Conservation (phyloP, 2,329 filamentous ascomycete species). For the Phaeosphaeria sp. region DNA sequence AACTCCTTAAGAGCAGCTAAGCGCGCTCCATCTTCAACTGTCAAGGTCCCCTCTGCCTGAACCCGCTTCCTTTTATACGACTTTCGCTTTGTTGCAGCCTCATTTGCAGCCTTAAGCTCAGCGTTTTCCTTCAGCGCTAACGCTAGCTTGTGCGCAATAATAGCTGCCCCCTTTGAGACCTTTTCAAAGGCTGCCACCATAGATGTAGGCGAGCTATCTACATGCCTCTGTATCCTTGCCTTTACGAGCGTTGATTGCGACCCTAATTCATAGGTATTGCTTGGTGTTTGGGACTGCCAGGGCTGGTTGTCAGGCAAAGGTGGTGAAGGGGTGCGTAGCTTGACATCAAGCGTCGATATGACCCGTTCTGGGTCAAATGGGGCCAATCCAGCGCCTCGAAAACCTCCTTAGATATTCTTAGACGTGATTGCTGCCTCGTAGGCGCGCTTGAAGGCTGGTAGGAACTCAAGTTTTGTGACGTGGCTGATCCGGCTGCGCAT, state of each 20-base stretch:
- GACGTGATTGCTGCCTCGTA: too few species aligned
- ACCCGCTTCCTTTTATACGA: constrained; percentile 7
- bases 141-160: neutral
- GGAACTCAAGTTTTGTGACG: too few species aligned
- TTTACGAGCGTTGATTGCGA: too few species aligned
- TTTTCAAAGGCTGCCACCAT: constrained; percentile 10
- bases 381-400: too few species aligned
- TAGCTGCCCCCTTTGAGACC: constrained; percentile 1
- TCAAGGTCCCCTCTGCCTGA: neutral
- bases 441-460: too few species aligned
- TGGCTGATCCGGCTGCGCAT: too few species aligned
- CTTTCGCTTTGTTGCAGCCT: constrained; percentile 10
- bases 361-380: constrained; percentile 41
- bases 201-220: constrained; percentile 14
- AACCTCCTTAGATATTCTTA: too few species aligned
- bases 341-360: constrained; percentile 37
- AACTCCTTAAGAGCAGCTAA: neutral
- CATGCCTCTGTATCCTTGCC: too few species aligned
- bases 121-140: constrained; percentile 7
- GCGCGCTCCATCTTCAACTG: neutral
- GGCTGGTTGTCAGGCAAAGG: constrained; percentile 11
- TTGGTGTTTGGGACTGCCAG: constrained; percentile 22
- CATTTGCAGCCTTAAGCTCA: constrained; percentile 10
- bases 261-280: constrained; percentile 16
- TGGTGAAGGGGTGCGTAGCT: constrained; percentile 18